These are phyloP conservation scores for Flueggea neowawraea DNA, from an alignment of 441 rosid species.

Conservation along the genomic window DNA sequence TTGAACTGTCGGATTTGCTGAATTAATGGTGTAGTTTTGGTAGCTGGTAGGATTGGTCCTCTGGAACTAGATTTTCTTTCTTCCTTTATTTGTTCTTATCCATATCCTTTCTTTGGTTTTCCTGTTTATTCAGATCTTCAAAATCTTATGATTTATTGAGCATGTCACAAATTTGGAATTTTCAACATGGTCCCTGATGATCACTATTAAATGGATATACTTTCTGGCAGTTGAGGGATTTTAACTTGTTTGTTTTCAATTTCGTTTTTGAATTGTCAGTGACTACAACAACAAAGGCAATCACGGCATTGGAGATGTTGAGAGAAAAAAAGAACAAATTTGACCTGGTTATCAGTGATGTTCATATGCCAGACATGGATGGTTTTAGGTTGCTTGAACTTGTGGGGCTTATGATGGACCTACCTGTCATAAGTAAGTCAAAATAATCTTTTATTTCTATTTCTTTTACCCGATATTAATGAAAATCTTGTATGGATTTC, in stretches of 20 bases:
- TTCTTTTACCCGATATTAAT: no score
- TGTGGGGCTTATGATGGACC: constrained; percentile 97
- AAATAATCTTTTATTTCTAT: background rate
- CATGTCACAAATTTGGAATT: background rate
- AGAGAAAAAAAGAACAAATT: constrained; percentile 77
- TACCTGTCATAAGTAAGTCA: constrained; percentile 73
- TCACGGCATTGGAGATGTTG: constrained; percentile 66
- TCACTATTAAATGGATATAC: background rate
- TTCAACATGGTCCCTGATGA: background rate
- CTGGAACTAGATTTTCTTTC: background rate
- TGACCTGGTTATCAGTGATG: constrained; percentile 97
- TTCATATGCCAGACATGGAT: constrained; percentile 96
- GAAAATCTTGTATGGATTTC: no score
- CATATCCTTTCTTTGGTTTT: background rate
- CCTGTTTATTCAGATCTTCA: background rate
- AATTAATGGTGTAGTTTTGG: background rate
- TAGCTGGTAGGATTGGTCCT: constrained; percentile 2
- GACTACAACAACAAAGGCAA: constrained; percentile 74
- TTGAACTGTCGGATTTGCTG: constrained; percentile 14
- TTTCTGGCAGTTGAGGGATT: no score
- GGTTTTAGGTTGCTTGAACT: constrained; percentile 95
- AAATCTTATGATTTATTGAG: constrained; percentile 13
- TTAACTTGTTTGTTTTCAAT: constrained; percentile 1
- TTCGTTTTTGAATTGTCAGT: constrained; percentile 45
- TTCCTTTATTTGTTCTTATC: background rate